phyloP scores from a whole-genome alignment of 257 asterid species.

The Craterostigma plantagineum region DNA sequence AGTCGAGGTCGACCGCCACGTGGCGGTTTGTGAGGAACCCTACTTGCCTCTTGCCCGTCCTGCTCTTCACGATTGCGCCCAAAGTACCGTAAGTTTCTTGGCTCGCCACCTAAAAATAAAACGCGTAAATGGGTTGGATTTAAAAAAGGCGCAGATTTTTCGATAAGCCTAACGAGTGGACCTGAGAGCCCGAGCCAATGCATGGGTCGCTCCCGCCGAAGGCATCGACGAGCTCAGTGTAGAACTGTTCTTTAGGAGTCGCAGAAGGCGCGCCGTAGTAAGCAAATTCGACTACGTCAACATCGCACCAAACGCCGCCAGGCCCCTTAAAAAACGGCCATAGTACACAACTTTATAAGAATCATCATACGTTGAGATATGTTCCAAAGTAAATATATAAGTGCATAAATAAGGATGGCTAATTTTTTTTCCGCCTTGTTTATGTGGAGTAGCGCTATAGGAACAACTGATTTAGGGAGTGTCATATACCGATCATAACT shows the following conservation, averaged over 20 bases:
- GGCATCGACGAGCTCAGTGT: constrained; percentile 81
- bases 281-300: constrained; percentile 90
- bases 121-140: not conserved
- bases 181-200: constrained; percentile 99
- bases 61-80: constrained; percentile 92
- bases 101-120: constrained; percentile 75
- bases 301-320: constrained; percentile 98
- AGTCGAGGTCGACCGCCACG: constrained; percentile 93
- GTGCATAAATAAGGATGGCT: no score
- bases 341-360: no score
- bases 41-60: constrained; percentile 69
- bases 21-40: constrained; percentile 96
- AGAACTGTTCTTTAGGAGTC: constrained; percentile 65
- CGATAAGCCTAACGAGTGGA: no score
- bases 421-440: no score
- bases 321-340: constrained; percentile 69
- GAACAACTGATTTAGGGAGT: no score
- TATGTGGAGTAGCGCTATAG: no score
- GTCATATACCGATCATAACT: no score
- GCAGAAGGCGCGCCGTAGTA: constrained; percentile 90
- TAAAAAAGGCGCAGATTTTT: not conserved
- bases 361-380: no score
- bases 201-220: constrained; percentile 79
- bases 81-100: constrained; percentile 94
- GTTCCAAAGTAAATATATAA: no score